Evolutionary conservation across 2,329 filamentous ascomycete genomes (phyloP).

Genomic region (Arthrobotrys entomopaga): DNA sequence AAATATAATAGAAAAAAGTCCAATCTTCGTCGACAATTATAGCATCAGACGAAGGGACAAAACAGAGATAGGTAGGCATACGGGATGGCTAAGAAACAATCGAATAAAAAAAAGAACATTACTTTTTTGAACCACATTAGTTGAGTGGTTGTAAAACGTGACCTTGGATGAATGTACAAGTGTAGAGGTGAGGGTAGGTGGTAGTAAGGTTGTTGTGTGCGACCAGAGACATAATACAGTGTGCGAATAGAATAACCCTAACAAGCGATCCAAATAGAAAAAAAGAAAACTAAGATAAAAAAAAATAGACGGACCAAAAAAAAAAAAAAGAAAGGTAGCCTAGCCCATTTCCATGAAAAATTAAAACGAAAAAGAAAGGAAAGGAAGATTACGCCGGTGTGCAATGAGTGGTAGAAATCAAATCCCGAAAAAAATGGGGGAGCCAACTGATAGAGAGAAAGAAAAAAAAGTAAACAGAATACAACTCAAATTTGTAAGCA

Average conservation of each 20-base stretch:
- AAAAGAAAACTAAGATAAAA: conserved; percentile 29
- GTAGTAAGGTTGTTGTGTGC: not conserved
- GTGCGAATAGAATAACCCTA: not conserved
- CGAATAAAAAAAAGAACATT: conserved; percentile 20
- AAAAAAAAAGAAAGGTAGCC: conserved; percentile 43
- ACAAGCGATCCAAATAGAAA: conserved; percentile 26
- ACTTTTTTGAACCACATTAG: conserved; percentile 15
- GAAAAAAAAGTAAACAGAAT: conserved; percentile 20
- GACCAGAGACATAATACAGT: not conserved
- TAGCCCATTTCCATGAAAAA: conserved; percentile 57
- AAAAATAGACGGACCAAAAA: too few species aligned
- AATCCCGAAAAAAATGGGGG: conserved; percentile 31
- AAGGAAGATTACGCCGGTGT: conserved; percentile 58
- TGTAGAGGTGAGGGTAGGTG: not conserved
- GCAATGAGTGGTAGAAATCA: conserved; percentile 59
- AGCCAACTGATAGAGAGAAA: conserved; percentile 30
- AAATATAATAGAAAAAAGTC: too few species aligned
- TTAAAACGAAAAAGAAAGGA: not conserved
- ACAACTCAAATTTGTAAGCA: conserved; percentile 38
- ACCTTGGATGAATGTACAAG: not conserved
- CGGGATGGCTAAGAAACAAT: not conserved
- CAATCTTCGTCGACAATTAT: too few species aligned
- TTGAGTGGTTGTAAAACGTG: too few species aligned
- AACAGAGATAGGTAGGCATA: not conserved
- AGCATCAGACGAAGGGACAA: not conserved